Evolutionary conservation across 2,329 filamentous ascomycete species (phyloP).

Genomic region (Venturia effusa): DNA sequence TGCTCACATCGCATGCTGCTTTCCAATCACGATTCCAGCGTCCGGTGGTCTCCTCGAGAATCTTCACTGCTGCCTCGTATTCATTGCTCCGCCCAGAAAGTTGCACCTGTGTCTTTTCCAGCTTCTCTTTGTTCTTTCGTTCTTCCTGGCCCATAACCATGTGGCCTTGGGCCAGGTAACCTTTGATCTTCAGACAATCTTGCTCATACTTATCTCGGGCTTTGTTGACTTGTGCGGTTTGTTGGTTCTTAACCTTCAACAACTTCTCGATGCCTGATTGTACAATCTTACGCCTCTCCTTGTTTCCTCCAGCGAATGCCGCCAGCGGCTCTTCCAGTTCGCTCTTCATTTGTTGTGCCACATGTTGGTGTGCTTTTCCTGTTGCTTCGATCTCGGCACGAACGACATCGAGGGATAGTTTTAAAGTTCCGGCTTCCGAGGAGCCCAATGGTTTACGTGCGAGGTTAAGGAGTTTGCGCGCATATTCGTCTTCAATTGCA

Average conservation of each 20-base stretch:
- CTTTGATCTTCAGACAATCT: slow-evolving; percentile 96
- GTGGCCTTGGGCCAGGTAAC: slow-evolving; percentile 93
- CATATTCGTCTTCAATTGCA: slow-evolving; percentile 92
- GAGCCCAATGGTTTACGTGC: slow-evolving; percentile 84
- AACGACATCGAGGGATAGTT: slow-evolving; percentile 74
- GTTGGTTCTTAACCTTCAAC: slow-evolving; percentile 83
- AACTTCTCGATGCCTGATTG: slow-evolving; percentile 91
- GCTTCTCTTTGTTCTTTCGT: slow-evolving; percentile 94
- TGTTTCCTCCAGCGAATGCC: slow-evolving; percentile 89
- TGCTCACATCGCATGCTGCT: slow-evolving; percentile 64
- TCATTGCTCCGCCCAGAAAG: slow-evolving; percentile 83
- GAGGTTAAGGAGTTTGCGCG: slow-evolving; percentile 75
- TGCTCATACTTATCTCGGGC: slow-evolving; percentile 92
- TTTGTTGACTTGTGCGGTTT: slow-evolving; percentile 87
- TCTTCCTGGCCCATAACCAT: slow-evolving; percentile 99
- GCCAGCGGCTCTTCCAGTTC: slow-evolving; percentile 89
- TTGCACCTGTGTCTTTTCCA: slow-evolving; percentile 97
- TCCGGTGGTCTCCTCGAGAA: slow-evolving; percentile 86
- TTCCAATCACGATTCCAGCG: slow-evolving; percentile 99
- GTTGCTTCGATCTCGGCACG: slow-evolving; percentile 85
- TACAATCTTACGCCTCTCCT: slow-evolving; percentile 92
- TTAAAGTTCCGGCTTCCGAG: slow-evolving; percentile 73
- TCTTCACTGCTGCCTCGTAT: slow-evolving; percentile 87
- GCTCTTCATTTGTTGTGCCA: slow-evolving; percentile 88
- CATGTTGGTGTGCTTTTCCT: slow-evolving; percentile 83